A percentile compares a stretch with the other conserved stretches of the same genome.
phyloP scores from a whole-genome alignment of 1,139 yeast genomes.

The Sugiyamaella japonica region DNA sequence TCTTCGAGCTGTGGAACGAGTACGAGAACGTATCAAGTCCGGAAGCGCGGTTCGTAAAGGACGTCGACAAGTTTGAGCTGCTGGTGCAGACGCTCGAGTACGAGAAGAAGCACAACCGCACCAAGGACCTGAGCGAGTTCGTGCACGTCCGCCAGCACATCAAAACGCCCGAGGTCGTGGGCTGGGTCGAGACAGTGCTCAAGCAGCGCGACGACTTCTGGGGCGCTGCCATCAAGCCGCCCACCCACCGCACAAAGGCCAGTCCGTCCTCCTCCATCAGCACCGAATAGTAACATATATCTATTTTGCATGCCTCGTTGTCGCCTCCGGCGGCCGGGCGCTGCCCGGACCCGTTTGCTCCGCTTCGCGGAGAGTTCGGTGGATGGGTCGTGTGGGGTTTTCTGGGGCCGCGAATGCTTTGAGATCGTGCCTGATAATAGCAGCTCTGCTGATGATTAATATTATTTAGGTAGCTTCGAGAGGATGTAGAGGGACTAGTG shows the following conservation, averaged over 20 bases:
- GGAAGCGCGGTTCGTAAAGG: constrained; percentile 91
- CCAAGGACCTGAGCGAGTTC: constrained; percentile 65
- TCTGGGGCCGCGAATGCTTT: too few species aligned
- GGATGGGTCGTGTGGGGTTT: too few species aligned
- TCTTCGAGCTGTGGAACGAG: constrained; percentile 79
- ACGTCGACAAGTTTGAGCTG: constrained; percentile 92
- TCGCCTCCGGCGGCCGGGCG: constrained; percentile 2
- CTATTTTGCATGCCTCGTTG: background rate
- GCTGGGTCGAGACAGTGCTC: constrained; percentile 68
- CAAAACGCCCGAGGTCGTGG: constrained; percentile 68
- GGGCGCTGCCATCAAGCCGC: constrained; percentile 26
- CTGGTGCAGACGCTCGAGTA: constrained; percentile 88
- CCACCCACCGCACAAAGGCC: constrained; percentile 14
- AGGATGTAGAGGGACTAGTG: too few species aligned
- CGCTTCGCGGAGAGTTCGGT: background rate
- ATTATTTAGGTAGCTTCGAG: too few species aligned
- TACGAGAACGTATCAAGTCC: constrained; percentile 79
- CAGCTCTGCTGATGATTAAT: too few species aligned
- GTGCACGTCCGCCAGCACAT: constrained; percentile 62
- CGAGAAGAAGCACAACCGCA: constrained; percentile 60
- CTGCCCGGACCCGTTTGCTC: constrained; percentile 7
- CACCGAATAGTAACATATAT: background rate
- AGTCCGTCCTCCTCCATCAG: constrained; percentile 8
- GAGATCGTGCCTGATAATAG: too few species aligned
- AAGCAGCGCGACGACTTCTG: constrained; percentile 54